Evolutionary conservation across 1,139 yeast species (phyloP), one percentile per base, ranked within the genome.

Genomic region (Yamadazyma conglobata): DNA sequence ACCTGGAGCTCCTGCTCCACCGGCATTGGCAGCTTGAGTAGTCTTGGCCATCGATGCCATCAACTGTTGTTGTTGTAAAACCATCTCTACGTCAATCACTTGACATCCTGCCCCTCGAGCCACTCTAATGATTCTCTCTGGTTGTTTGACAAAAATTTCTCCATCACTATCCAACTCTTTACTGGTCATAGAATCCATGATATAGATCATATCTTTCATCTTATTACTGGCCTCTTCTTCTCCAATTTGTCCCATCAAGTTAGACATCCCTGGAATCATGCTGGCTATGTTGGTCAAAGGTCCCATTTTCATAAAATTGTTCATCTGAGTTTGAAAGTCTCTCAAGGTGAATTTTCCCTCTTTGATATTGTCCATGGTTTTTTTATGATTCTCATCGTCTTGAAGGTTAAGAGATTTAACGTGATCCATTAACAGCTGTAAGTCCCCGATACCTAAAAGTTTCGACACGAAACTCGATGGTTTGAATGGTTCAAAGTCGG

Each of bases 71-170:
- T 91, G 98, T 61, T 81, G 77, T 40, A 91, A 67, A 19, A 89
- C 87, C 74, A 88, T 88, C 55, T 91, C 96, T 15, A 91, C 96
- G 46, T 91, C 98, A 4, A 88, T 78, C 0, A 85, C 95, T 3
- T 91, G 68, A 23, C 96, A 87, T 10, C 98, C 98, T 5, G 96
- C 81, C n/a, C 98, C 98, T 41, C 86, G 73, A 0, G 98, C 97
- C 6, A 91, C 93, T 47, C 98, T 73, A 13, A 89, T 75, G 33
- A 91, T 77, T 54, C 98, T 75, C 30, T 80, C 72, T 4, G 97
- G 98, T 54, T 89, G 79, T 31, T 80, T 79, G 27, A 76, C 71
- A 56, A 91, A 88, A 16, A 86, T 64, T 40, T 77, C 67, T 1
- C 98, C 98, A 54, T 91, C 98, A 41, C 88, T 77, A 47, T 88